phyloP scores from a whole-genome alignment of 1,284 basidiomycete genomes.

The Xerocomus cyaneibrunnescens region DNA sequence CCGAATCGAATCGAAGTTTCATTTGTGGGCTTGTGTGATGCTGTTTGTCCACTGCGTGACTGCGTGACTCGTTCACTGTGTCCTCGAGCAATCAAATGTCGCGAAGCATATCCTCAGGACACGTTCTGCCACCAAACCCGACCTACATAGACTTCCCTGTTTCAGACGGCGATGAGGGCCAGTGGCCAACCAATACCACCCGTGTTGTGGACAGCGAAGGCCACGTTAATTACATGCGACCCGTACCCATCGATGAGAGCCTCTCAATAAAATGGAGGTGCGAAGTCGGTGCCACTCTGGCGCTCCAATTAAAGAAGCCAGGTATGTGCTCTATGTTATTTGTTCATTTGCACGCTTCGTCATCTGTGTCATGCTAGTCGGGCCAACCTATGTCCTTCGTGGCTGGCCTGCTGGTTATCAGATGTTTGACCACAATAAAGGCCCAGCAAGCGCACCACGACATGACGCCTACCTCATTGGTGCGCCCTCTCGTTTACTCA shows the following conservation, averaged over 20 bases:
- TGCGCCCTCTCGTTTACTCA: constrained; percentile 34
- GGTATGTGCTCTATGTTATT: constrained; percentile 37
- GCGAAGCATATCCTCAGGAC: constrained; percentile 31
- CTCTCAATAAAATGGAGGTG: constrained; percentile 60
- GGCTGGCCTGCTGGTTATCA: constrained; percentile 65
- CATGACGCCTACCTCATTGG: constrained; percentile 78
- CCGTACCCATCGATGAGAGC: constrained; percentile 48
- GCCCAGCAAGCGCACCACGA: constrained; percentile 49
- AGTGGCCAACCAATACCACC: constrained; percentile 58
- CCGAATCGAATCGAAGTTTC: too few species aligned
- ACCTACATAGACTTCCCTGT: constrained; percentile 56
- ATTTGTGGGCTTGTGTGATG: background rate
- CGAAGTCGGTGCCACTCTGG: constrained; percentile 54
- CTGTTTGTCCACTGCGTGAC: constrained; percentile 6
- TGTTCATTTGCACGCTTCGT: background rate
- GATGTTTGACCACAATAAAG: constrained; percentile 76
- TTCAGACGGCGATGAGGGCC: constrained; percentile 54
- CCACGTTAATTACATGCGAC: constrained; percentile 67
- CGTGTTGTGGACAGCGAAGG: constrained; percentile 54
- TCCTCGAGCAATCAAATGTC: constrained; percentile 40
- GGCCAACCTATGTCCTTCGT: constrained; percentile 58
- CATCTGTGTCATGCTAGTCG: constrained; percentile 38
- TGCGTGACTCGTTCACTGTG: constrained; percentile 20
- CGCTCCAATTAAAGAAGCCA: constrained; percentile 48
- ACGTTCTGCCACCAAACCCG: constrained; percentile 50